phyloP scores from a whole-genome alignment of 2,329 filamentous ascomycete species.

The Gyromitra esculenta region DNA sequence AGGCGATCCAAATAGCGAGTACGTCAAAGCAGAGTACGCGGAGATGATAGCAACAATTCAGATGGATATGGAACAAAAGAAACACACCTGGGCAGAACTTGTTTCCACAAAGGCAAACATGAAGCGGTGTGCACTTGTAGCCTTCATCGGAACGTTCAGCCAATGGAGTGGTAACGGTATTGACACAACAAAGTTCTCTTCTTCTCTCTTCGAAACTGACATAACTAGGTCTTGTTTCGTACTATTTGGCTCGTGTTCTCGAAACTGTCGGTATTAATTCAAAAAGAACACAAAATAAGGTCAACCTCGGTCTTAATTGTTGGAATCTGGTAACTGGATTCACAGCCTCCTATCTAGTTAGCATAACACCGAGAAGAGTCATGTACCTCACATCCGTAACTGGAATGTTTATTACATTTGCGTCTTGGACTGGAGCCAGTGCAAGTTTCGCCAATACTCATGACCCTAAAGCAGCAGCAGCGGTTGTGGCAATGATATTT shows the following conservation, averaged over 20 bases:
- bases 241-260: slow-evolving; percentile 55
- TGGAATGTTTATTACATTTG: slow-evolving; percentile 60
- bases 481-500: slow-evolving; percentile 62
- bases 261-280: slow-evolving; percentile 55
- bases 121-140: slow-evolving; percentile 59
- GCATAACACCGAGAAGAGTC: slow-evolving; percentile 49
- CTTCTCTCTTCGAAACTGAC: neutral
- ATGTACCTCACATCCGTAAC: slow-evolving; percentile 59
- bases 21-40: slow-evolving; percentile 64
- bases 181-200: neutral
- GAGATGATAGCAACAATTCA: slow-evolving; percentile 66
- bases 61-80: slow-evolving; percentile 63
- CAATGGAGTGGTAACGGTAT: slow-evolving; percentile 48
- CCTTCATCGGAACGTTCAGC: slow-evolving; percentile 44
- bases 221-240: slow-evolving; percentile 46
- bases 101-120: slow-evolving; percentile 61
- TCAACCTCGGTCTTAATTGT: slow-evolving; percentile 56
- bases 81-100: slow-evolving; percentile 62
- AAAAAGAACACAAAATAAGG: slow-evolving; percentile 58
- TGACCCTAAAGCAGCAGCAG: slow-evolving; percentile 59
- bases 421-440: slow-evolving; percentile 61
- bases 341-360: slow-evolving; percentile 42
- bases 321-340: slow-evolving; percentile 49
- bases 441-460: slow-evolving; percentile 61
- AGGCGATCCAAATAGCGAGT: slow-evolving; percentile 62